Evolutionary conservation across 805 yeast species (phyloP), one percentile per base, ranked within the genome.

Genomic region (Candida insectorum): DNA sequence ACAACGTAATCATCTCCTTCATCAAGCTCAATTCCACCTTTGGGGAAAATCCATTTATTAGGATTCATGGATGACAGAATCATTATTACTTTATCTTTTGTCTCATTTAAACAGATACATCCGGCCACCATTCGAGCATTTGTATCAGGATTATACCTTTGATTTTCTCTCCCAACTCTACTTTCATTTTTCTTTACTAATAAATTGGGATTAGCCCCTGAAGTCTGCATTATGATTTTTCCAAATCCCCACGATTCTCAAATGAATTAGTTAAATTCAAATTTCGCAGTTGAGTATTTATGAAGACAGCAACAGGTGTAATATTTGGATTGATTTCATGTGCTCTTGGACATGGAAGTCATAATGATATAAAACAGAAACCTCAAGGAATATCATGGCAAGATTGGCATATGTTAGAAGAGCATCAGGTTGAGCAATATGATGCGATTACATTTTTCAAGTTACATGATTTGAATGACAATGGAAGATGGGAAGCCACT

Each of bases 41-140:
- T 93, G 4, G 98, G 98, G 4, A 93, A 58, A 6, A 93, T 85
- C 95, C 96, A 91, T 45, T 71, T 71, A 37, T 77, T 74, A 26
- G 69, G 71, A 42, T 78, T 79, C 5, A 80, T 79, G 10, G 82
- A 69, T 1, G 97, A 85, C 36, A 84, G 73, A 16, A 93, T 75
- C 79, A 93, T 74, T 7, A 93, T 71, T 13, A 91, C 88, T 46
- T 78, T 72, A 18, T 69, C 69, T 36, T 69, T 73, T 17, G 70
- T 65, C 1, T 57, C 53, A 46, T 79, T 77, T 30, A 91, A 60
- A 16, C 91, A 81, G 8, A 93, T 74, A 45, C 96, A 85, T 0
- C 98, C 98, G 4, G 97, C 96, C 6, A 93, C 97, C 44, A 93
- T 57, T 24, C 98, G 68, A 1, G 95, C 87, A 2, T 94, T 94